Conservation (phyloP, 768 basidiomycete genomes). For the Pulveroboletus frians region DNA sequence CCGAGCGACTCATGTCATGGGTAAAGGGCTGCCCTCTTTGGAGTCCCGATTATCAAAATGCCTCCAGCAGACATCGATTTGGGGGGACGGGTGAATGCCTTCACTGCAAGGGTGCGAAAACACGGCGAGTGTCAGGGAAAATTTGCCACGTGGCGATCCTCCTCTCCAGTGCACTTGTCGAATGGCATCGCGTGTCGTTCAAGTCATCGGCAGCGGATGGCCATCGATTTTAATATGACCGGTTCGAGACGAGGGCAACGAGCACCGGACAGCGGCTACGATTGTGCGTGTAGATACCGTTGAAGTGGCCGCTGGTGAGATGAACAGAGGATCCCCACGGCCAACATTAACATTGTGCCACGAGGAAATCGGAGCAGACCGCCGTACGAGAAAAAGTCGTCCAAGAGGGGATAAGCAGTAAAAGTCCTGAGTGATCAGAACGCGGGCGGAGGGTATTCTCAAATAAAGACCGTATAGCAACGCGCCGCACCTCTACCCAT, state of each 20-base stretch:
- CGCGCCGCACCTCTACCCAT: background rate
- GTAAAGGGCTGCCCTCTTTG: too few relatives aligned
- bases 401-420: background rate
- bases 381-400: background rate
- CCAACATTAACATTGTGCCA: background rate
- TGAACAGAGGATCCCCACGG: background rate
- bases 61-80: too few relatives aligned
- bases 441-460: conserved; percentile 7
- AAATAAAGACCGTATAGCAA: background rate
- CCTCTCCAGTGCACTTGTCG: background rate
- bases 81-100: too few relatives aligned
- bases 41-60: too few relatives aligned
- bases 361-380: background rate
- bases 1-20: too few relatives aligned
- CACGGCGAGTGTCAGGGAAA: too few relatives aligned
- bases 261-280: background rate
- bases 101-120: too few relatives aligned
- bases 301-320: background rate
- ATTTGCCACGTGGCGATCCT: too few relatives aligned
- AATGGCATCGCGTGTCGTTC: background rate
- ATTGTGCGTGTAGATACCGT: too few relatives aligned
- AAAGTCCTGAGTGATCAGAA: background rate
- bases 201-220: background rate
- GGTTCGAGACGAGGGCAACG: background rate
- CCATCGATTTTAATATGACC: background rate